These are phyloP conservation scores for Cicer arietinum DNA, from an alignment of 306 rosid genomes.

Conservation along the genomic window DNA sequence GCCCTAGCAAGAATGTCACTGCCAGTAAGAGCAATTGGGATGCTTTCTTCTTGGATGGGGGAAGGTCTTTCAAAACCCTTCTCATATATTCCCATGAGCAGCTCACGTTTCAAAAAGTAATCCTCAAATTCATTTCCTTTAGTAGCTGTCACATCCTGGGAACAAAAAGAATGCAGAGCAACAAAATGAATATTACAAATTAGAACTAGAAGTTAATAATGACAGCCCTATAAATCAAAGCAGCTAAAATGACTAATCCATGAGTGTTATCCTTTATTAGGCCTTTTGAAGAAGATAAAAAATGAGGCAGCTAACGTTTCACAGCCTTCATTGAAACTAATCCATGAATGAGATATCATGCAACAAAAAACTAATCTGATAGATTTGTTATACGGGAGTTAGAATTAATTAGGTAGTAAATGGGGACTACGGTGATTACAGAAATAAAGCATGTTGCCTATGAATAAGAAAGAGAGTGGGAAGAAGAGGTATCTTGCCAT, in stretches of 20 bases:
- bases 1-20: slow-evolving; percentile 99
- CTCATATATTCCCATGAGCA: slow-evolving; percentile 99
- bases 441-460: not conserved
- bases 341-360: slow-evolving; percentile 2
- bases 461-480: not conserved
- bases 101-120: slow-evolving; percentile 96
- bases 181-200: slow-evolving; percentile 29
- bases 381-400: not conserved
- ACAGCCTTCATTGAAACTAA: not conserved
- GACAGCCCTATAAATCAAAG: slow-evolving; percentile 11
- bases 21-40: slow-evolving; percentile 97
- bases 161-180: slow-evolving; percentile 37
- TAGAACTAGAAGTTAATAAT: slow-evolving; percentile 24
- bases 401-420: not conserved
- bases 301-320: not conserved
- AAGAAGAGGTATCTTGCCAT: not conserved
- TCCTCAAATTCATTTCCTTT: slow-evolving; percentile 99
- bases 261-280: slow-evolving; percentile 22
- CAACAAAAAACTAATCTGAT: slow-evolving; percentile 10
- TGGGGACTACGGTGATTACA: not conserved
- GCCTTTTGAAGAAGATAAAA: slow-evolving; percentile 55
- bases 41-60: slow-evolving; percentile 99
- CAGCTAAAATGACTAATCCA: slow-evolving; percentile 10
- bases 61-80: slow-evolving; percentile 99
- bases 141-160: slow-evolving; percentile 98